Conservation (phyloP, 1,284 basidiomycete genomes). For the Ceratobasidium sp. region DNA sequence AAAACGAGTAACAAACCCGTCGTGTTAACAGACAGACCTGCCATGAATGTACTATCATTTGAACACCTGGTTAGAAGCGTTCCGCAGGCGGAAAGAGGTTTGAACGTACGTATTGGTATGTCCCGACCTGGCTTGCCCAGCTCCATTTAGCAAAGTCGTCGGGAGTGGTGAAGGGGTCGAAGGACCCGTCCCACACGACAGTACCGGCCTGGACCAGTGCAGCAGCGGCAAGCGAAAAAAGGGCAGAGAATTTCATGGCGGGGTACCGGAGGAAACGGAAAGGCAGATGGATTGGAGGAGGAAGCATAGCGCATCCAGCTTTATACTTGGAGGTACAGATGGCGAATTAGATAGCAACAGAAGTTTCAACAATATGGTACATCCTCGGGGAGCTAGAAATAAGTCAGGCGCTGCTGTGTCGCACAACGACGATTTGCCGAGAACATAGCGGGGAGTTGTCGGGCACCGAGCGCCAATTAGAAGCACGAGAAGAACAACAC, state of each 20-base stretch:
- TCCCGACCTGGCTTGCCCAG: slow-evolving; percentile 40
- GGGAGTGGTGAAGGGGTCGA: slow-evolving; percentile 61
- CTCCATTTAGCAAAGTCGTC: slow-evolving; percentile 65
- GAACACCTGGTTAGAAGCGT: too few relatives aligned
- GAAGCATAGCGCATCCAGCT: not conserved
- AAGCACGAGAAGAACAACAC: too few relatives aligned
- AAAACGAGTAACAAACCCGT: too few relatives aligned
- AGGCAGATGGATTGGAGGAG: too few relatives aligned
- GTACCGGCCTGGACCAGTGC: slow-evolving; percentile 43
- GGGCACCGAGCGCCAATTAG: too few relatives aligned
- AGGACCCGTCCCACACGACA: slow-evolving; percentile 61
- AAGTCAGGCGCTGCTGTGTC: slow-evolving; percentile 9
- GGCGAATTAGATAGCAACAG: slow-evolving; percentile 20
- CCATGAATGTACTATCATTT: slow-evolving; percentile 77
- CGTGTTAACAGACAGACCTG: slow-evolving; percentile 53
- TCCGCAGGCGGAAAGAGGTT: too few relatives aligned
- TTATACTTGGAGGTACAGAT: slow-evolving; percentile 15
- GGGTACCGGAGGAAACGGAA: too few relatives aligned
- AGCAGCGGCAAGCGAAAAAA: slow-evolving; percentile 38
- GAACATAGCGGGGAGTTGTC: slow-evolving; percentile 26
- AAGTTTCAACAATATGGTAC: slow-evolving; percentile 9
- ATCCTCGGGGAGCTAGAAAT: slow-evolving; percentile 4
- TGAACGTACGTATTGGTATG: slow-evolving; percentile 4
- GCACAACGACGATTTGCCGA: slow-evolving; percentile 30
- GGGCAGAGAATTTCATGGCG: slow-evolving; percentile 42